A percentile compares a stretch with the other conserved stretches of the same genome.
Conservation (phyloP, 805 yeast genomes). For the Candida loeiensis region DNA sequence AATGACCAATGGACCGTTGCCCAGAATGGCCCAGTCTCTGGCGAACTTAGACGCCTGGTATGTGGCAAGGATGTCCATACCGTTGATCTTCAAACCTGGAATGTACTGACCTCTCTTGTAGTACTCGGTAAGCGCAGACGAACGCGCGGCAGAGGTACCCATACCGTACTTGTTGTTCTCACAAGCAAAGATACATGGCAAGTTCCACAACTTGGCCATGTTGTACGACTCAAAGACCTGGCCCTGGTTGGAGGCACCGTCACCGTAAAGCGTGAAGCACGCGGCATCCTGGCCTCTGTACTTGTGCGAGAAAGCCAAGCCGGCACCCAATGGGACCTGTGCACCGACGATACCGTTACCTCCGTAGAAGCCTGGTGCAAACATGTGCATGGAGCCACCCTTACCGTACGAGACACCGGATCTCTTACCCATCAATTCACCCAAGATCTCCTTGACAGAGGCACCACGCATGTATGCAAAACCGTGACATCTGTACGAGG, state of each 20-base stretch:
- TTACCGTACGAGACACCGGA: conserved; percentile 94
- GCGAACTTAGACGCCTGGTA: conserved; percentile 97
- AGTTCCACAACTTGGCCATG: conserved; percentile 98
- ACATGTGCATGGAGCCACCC: conserved; percentile 99
- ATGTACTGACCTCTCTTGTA: conserved; percentile 99
- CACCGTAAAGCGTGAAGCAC: conserved; percentile 91
- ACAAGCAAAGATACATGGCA: conserved; percentile 93
- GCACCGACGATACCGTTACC: conserved; percentile 99
- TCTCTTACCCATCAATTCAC: conserved; percentile 96
- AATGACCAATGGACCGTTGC: conserved; percentile 93
- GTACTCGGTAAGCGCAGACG: conserved; percentile 94
- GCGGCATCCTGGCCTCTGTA: conserved; percentile 77
- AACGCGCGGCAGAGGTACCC: conserved; percentile 98
- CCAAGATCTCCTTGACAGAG: conserved; percentile 81
- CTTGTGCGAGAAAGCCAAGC: conserved; percentile 97
- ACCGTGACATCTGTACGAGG: conserved; percentile 99
- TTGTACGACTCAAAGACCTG: conserved; percentile 97
- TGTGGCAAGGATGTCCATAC: conserved; percentile 95
- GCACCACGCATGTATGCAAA: conserved; percentile 97
- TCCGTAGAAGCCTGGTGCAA: conserved; percentile 92
- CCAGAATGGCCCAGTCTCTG: conserved; percentile 89
- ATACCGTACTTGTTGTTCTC: conserved; percentile 99
- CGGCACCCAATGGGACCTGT: conserved; percentile 97
- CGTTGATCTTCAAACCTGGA: conserved; percentile 97
- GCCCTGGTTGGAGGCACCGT: conserved; percentile 99